Conservation (phyloP, 441 rosid species). For the Cnidoscolus chayamansa region DNA sequence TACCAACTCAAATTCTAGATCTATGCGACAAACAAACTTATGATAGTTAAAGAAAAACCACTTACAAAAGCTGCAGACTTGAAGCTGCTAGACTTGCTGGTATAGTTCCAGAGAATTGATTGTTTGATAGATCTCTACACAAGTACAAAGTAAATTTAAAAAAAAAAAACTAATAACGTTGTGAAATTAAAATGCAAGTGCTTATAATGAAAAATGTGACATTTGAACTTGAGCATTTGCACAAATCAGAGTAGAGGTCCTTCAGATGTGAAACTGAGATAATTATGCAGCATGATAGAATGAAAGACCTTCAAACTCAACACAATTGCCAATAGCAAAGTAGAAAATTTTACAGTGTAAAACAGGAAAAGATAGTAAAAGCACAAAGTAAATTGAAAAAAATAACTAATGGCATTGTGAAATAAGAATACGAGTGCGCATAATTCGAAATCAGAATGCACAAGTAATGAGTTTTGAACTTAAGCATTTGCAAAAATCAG, state of each 20-base stretch:
- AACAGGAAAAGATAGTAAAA: not conserved
- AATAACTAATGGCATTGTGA: no score
- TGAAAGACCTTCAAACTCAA: not conserved
- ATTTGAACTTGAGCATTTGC: not conserved
- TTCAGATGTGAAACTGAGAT: not conserved
- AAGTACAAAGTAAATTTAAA: slow-evolving; percentile 15
- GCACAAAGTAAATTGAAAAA: no score
- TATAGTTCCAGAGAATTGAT: slow-evolving; percentile 75
- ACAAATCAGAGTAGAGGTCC: not conserved
- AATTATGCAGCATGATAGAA: not conserved
- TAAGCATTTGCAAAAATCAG: no score
- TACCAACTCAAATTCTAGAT: not conserved
- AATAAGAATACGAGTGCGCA: no score
- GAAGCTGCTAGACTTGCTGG: slow-evolving; percentile 69
- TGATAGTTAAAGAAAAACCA: slow-evolving; percentile 1
- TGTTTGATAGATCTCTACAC: slow-evolving; percentile 75
- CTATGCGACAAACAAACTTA: not conserved
- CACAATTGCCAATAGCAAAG: not conserved
- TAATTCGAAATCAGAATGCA: no score
- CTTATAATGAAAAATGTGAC: not conserved
- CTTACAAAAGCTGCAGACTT: slow-evolving; percentile 78
- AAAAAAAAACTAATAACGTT: slow-evolving; percentile 5
- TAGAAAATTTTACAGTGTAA: not conserved
- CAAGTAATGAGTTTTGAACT: no score
- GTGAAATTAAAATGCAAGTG: not conserved